Conservation (phyloP, 441 rosid genomes). For the Manihot esculenta region DNA sequence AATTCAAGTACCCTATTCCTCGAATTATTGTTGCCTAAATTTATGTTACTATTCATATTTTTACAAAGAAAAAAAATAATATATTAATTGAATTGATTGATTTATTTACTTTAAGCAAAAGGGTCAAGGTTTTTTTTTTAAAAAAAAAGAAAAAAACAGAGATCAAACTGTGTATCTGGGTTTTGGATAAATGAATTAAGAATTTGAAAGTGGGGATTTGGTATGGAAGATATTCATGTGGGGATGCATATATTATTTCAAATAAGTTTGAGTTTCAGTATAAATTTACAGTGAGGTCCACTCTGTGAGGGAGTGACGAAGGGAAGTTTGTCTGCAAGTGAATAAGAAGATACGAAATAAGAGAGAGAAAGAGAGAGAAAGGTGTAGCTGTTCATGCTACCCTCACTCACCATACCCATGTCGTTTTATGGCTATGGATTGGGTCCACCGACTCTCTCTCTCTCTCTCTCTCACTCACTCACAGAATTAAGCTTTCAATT, state of each 20-base stretch:
- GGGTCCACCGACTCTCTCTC: constrained; percentile 77
- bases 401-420: constrained; percentile 57
- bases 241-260: no score
- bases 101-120: no score
- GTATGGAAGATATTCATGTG: not conserved
- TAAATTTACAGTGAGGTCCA: constrained; percentile 28
- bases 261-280: no score
- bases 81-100: no score
- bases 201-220: not conserved
- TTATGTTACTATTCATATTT: no score
- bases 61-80: no score
- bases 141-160: no score
- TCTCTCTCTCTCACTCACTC: constrained; percentile 10
- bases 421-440: constrained; percentile 59
- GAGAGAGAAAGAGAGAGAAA: constrained; percentile 33
- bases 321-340: constrained; percentile 43
- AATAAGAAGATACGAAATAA: constrained; percentile 39
- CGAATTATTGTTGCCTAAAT: not conserved
- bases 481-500: not conserved
- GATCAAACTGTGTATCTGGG: no score
- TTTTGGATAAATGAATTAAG: not conserved
- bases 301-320: constrained; percentile 33
- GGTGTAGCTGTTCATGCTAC: constrained; percentile 50
- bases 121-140: no score
- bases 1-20: no score